Evolutionary conservation across 371 early-diverging fungal genomes (phyloP).

Genomic region (Apophysomyces elegans): DNA sequence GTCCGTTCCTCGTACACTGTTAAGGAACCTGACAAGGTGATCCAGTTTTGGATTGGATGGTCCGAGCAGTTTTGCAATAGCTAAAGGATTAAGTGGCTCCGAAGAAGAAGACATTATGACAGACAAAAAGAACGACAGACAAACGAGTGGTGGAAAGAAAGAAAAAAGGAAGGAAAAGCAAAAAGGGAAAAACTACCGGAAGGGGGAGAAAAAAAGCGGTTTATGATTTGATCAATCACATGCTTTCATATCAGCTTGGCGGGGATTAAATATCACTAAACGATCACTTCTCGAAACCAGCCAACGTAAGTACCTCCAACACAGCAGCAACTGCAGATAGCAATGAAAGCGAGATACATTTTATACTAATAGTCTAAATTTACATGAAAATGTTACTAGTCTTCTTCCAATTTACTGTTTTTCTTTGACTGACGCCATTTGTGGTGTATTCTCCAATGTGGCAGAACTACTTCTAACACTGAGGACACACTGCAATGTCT

Average conservation of each 20-base stretch:
- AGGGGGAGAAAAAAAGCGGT: too few relatives aligned
- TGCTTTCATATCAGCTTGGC: too few relatives aligned
- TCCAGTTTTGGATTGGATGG: constrained; percentile 66
- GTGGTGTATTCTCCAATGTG: not conserved
- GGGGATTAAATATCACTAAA: too few relatives aligned
- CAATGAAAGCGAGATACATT: too few relatives aligned
- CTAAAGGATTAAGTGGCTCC: constrained; percentile 39
- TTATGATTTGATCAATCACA: too few relatives aligned
- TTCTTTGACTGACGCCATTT: not conserved
- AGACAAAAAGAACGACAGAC: constrained; percentile 3
- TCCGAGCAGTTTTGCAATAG: constrained; percentile 50
- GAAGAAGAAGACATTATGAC: constrained; percentile 10
- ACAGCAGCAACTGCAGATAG: too few relatives aligned
- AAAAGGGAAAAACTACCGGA: not conserved
- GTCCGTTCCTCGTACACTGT: constrained; percentile 86
- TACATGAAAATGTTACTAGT: not conserved
- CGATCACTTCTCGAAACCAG: too few relatives aligned
- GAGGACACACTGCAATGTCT: not conserved
- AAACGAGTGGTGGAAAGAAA: not conserved
- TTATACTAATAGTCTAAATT: too few relatives aligned
- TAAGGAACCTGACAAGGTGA: constrained; percentile 75
- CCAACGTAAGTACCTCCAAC: too few relatives aligned
- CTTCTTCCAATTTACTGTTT: not conserved
- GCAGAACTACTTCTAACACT: not conserved
- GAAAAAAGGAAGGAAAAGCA: not conserved